These are phyloP conservation scores for Globisporangium paroecandrum DNA, from an alignment of 352 stramenopile genomes.

Conservation along the genomic window DNA sequence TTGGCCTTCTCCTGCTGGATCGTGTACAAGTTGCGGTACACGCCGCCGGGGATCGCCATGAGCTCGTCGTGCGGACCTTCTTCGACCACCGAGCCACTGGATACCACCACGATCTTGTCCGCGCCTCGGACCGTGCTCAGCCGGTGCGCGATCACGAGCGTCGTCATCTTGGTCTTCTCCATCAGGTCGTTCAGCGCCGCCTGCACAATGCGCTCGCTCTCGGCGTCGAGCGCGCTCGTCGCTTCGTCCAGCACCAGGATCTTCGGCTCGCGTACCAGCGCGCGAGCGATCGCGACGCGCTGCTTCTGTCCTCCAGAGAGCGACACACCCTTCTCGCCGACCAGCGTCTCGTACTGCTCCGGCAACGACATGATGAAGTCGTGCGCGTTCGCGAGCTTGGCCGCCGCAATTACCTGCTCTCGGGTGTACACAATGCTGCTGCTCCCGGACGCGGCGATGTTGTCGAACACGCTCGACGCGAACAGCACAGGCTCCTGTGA, in stretches of 20 bases:
- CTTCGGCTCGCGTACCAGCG: slow-evolving; percentile 70
- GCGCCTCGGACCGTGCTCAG: slow-evolving; percentile 58
- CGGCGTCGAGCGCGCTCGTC: slow-evolving; percentile 1
- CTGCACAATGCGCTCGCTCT: slow-evolving; percentile 70
- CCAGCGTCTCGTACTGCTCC: slow-evolving; percentile 77
- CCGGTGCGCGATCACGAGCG: slow-evolving; percentile 91
- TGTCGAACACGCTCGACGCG: neutral
- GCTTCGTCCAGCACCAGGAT: slow-evolving; percentile 60
- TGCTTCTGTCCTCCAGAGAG: slow-evolving; percentile 40
- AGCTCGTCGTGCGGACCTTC: slow-evolving; percentile 42
- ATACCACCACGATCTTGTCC: slow-evolving; percentile 56
- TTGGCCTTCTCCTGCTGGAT: slow-evolving; percentile 34
- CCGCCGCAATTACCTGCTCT: slow-evolving; percentile 14
- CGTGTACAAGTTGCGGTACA: slow-evolving; percentile 77
- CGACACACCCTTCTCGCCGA: slow-evolving; percentile 33
- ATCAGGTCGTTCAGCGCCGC: slow-evolving; percentile 43
- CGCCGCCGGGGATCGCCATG: slow-evolving; percentile 49
- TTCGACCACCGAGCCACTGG: slow-evolving; percentile 39
- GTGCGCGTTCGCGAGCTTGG: slow-evolving; percentile 40
- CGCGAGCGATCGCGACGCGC: slow-evolving; percentile 32
- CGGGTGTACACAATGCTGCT: neutral
- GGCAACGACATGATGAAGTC: slow-evolving; percentile 79
- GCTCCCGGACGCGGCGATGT: neutral
- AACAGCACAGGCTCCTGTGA: neutral
- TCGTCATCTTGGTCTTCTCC: neutral